These are phyloP conservation scores for Oehlia diaphana DNA, from an alignment of 192 early-diverging fungal species.

Conservation along the genomic window DNA sequence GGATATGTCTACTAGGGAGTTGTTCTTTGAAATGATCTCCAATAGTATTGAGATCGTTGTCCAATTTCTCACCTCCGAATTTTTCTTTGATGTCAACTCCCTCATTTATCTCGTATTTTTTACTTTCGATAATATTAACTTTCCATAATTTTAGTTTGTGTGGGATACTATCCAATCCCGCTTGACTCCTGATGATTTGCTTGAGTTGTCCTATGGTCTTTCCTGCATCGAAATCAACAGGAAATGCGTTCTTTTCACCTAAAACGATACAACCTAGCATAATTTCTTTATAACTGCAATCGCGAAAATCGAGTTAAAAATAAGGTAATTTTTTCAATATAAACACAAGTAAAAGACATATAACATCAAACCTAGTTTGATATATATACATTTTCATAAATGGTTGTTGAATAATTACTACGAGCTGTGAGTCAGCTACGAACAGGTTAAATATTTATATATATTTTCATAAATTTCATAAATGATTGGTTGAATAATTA, in stretches of 20 bases:
- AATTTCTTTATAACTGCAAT: too few species aligned
- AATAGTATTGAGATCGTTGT: not conserved
- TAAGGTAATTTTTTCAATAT: too few species aligned
- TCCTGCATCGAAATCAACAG: slow-evolving; percentile 10
- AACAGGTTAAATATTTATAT: too few species aligned
- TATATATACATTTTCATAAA: too few species aligned
- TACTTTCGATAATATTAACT: slow-evolving; percentile 13
- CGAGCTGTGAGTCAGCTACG: too few species aligned
- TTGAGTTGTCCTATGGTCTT: slow-evolving; percentile 23
- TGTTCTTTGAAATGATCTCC: not conserved
- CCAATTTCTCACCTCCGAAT: slow-evolving; percentile 8
- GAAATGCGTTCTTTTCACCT: slow-evolving; percentile 10
- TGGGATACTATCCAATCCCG: not conserved
- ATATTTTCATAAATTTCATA: too few species aligned
- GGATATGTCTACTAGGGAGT: not conserved
- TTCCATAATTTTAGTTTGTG: slow-evolving; percentile 16
- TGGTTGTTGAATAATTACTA: too few species aligned
- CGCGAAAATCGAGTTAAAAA: too few species aligned
- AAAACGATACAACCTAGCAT: slow-evolving; percentile 1
- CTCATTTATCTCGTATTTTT: not conserved
- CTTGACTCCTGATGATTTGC: slow-evolving; percentile 1
- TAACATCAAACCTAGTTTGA: too few species aligned
- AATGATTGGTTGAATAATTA: too few species aligned
- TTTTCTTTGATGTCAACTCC: not conserved
- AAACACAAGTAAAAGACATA: too few species aligned